Evolutionary conservation across 2,329 filamentous ascomycete species (phyloP), one percentile per base, ranked within the genome.

Genomic region (Pyricularia pennisetigena): DNA sequence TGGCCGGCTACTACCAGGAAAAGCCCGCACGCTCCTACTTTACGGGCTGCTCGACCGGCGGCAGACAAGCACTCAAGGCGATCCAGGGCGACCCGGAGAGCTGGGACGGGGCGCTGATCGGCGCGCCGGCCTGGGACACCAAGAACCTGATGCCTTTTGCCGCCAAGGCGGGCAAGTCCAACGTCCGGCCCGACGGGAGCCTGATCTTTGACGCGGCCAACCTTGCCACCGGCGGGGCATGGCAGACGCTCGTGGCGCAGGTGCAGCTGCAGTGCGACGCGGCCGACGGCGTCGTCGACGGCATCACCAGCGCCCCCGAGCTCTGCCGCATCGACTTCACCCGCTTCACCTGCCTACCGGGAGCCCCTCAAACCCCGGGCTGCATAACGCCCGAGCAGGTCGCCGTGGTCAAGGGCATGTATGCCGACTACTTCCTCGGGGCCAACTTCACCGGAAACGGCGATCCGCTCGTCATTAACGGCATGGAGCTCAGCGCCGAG

Each of bases 1-100:
- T 80, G 1, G 72, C 80, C 32, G 75, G 76, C 0, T 87, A 83
- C 75, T 87, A 87, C 70, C 74, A 76, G 6, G 66, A 70, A n/a
- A 69, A 72, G 2, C 77, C 76, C 61, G 72, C 77, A 4, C 82
- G 82, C 73, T 83, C 81, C 9, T 87, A 87, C 74, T 87, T 83
- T 72, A 78, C 80, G 28, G 86, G 86, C 24, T 87, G 85, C 74
- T 86, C 83, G 0, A 87, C 85, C 0, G 86, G 86, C 23, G 86
- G 86, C 0, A 77, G 85, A 0, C 85, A 88, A 75, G 86, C 85
- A 2, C 75, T 86, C 10, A 85, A 83, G 70, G 81, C 83, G 69
- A 78, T 82, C 4, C 82, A 87, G 72, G 74, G 79, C 16, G 85
- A 79, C 66, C 85, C 85, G 0, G 79, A 81, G 7, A 84, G 84